Base-by-base conservation (phyloP, 2,329 filamentous ascomycete species). In the Scortechinia acanthostroma region DNA sequence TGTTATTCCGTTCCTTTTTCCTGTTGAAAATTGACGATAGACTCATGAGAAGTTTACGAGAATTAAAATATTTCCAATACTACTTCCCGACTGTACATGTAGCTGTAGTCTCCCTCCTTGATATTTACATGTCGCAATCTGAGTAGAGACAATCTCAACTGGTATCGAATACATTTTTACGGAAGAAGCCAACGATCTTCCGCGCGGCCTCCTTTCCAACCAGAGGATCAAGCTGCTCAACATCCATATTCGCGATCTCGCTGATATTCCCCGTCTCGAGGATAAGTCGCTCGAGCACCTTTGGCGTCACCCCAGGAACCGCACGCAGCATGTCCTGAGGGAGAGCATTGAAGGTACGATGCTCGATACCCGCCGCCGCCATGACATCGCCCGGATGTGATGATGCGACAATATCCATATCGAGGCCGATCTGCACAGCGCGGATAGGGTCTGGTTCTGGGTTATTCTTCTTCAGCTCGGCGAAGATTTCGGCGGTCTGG, bases 401-500 rank as follows among this genome's bases (percentile, higher is more conserved):
- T 10, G 25, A 10, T 30, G 25, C 25, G 10, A n/a, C 25, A 59
- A 78, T 70, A 43, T 74, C 70, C 52, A 71, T 75, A 21, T 88
- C 82, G 1, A 98, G 69, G 0, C 93, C 93, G 2, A 91, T 78
- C 48, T 86, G 80, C 4, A 95, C 90, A 0, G 93, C 93, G 2
- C 80, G 81, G 25, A 95, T 75, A 1, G 93, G 93, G 60, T 98
- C 91, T 0, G 93, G 93, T 64, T 98, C 93, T 2, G 83, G 74
- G 54, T 91, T 86, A 55, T 90, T 85, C 52, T 89, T 86, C 69
- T 98, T 98, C 45, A 98, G 76, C 52, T 89, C 84, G 55, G 91
- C 85, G 60, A 98, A 97, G 50, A 98, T 97, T 68, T 97, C 91
- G 1, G 93, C 93, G 1, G 93, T 97, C 62, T 98, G 91, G 58